Evolutionary conservation across 805 yeast species (phyloP).

Genomic region (Lipomyces chichibuensis): DNA sequence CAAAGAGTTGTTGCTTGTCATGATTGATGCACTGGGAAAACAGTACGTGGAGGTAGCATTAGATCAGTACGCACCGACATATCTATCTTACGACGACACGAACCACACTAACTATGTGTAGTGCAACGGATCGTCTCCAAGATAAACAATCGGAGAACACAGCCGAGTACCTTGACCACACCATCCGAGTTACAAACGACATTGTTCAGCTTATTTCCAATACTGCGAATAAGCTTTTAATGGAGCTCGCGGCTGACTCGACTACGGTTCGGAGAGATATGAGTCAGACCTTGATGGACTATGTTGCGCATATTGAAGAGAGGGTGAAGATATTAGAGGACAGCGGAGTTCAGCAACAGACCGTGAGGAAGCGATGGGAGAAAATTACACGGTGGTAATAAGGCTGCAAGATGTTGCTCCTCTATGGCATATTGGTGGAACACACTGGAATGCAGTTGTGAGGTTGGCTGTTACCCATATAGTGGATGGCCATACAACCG

Average conservation of each 20-base stretch:
- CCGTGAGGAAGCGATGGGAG: constrained; percentile 14
- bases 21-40: constrained; percentile 23
- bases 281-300: constrained; percentile 17
- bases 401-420: background rate
- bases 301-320: constrained; percentile 15
- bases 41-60: constrained; percentile 27
- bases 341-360: constrained; percentile 7
- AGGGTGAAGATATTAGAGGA: constrained; percentile 11
- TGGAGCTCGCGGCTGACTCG: constrained; percentile 29
- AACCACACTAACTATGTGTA: background rate
- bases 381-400: constrained; percentile 15
- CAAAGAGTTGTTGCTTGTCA: constrained; percentile 18
- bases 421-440: too few relatives aligned
- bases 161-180: constrained; percentile 10
- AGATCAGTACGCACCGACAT: constrained; percentile 15
- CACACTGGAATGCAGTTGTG: too few relatives aligned
- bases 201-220: constrained; percentile 23
- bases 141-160: constrained; percentile 11
- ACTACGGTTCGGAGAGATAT: constrained; percentile 20
- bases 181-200: constrained; percentile 13
- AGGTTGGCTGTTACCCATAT: too few relatives aligned
- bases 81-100: background rate
- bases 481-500: too few relatives aligned
- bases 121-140: constrained; percentile 16
- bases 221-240: constrained; percentile 20